Evolutionary conservation across 2,329 filamentous ascomycete genomes (phyloP).

Genomic region (Claviceps lovelessii): DNA sequence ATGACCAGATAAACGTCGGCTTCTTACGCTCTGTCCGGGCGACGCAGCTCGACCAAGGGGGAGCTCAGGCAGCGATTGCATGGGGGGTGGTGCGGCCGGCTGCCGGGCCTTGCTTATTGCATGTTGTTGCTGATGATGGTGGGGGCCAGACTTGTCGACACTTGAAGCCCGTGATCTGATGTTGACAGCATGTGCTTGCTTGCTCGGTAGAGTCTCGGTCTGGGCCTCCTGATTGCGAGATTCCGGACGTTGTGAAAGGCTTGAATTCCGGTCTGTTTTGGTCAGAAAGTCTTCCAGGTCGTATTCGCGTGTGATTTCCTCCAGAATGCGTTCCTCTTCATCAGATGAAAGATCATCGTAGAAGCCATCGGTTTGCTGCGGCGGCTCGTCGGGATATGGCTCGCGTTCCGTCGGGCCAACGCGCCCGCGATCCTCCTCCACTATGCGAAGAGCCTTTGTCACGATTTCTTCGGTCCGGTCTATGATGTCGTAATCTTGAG

Average conservation of each 20-base stretch:
- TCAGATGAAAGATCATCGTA: constrained; percentile 48
- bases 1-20: constrained; percentile 64
- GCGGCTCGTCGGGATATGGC: constrained; percentile 23
- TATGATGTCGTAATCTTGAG: constrained; percentile 24
- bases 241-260: constrained; percentile 25
- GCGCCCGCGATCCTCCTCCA: constrained; percentile 62
- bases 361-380: constrained; percentile 34
- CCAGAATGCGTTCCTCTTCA: constrained; percentile 64
- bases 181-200: constrained; percentile 21
- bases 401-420: constrained; percentile 63
- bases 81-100: constrained; percentile 33
- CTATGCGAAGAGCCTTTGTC: constrained; percentile 45
- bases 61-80: constrained; percentile 30
- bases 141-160: constrained; percentile 37
- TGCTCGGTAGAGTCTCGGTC: constrained; percentile 69
- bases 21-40: constrained; percentile 46
- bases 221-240: constrained; percentile 65
- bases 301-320: constrained; percentile 78
- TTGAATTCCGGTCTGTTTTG: constrained; percentile 32
- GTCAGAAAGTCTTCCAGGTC: constrained; percentile 73
- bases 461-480: constrained; percentile 30
- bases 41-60: constrained; percentile 21
- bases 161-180: constrained; percentile 50
- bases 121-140: constrained; percentile 2
- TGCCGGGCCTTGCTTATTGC: constrained; percentile 8